A percentile compares a stretch with the other conserved stretches of the same genome.
phyloP scores from a whole-genome alignment of 352 stramenopile genomes.

The Phytophthora macrochlamydospora region DNA sequence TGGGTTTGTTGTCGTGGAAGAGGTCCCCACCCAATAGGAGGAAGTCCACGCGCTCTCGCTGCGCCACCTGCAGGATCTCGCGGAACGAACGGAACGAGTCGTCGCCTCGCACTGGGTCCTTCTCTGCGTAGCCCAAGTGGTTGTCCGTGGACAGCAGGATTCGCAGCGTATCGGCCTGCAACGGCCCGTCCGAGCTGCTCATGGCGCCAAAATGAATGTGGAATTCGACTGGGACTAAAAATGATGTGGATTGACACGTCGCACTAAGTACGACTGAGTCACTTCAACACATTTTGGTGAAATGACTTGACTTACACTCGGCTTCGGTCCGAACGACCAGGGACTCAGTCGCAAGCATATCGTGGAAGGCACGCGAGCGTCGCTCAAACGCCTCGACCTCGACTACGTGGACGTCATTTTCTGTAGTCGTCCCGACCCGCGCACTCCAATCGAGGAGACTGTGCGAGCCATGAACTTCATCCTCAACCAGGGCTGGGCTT shows the following conservation, averaged over 20 bases:
- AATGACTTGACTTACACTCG: too few species aligned
- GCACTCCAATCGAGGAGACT: background rate
- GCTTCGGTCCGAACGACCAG: background rate
- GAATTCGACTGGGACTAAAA: too few species aligned
- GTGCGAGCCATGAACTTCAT: background rate
- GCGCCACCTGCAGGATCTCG: constrained; percentile 83
- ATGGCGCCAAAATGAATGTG: background rate
- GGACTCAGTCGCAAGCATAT: background rate
- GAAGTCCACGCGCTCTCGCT: constrained; percentile 86
- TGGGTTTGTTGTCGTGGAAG: constrained; percentile 99
- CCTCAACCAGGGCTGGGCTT: background rate
- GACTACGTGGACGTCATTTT: background rate
- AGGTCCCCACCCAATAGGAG: constrained; percentile 97
- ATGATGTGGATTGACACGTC: too few species aligned
- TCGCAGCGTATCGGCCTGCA: constrained; percentile 54
- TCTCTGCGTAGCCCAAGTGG: constrained; percentile 97
- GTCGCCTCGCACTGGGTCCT: constrained; percentile 94
- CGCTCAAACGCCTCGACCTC: background rate
- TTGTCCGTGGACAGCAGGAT: constrained; percentile 99
- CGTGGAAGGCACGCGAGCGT: background rate
- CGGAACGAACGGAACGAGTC: constrained; percentile 93
- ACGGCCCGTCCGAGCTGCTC: constrained; percentile 20
- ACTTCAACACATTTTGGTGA: too few species aligned
- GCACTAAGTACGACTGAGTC: too few species aligned
- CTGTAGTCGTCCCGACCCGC: background rate